These are phyloP conservation scores for Chrysanthemum seticuspe DNA, from an alignment of 129 eudicot genomes.

Conservation along the genomic window DNA sequence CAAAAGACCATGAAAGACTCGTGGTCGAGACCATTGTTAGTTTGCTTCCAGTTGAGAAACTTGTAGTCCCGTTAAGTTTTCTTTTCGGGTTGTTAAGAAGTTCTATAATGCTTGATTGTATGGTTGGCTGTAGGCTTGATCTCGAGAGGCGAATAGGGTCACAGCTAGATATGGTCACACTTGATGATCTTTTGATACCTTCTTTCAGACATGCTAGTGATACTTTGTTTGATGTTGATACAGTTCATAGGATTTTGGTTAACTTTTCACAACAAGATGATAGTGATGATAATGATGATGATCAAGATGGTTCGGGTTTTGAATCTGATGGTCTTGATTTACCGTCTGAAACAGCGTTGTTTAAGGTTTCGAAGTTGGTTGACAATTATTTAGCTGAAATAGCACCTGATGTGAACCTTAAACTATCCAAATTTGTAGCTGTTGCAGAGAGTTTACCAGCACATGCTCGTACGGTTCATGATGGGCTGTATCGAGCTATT, in stretches of 20 bases:
- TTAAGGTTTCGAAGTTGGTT: slow-evolving; percentile 80
- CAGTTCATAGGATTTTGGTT: slow-evolving; percentile 86
- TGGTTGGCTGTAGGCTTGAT: slow-evolving; percentile 69
- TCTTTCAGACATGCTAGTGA: slow-evolving; percentile 77
- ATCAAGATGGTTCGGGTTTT: slow-evolving; percentile 75
- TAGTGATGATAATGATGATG: slow-evolving; percentile 54
- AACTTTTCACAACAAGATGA: slow-evolving; percentile 83
- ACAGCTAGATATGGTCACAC: slow-evolving; percentile 82
- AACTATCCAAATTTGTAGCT: slow-evolving; percentile 70
- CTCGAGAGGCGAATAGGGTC: slow-evolving; percentile 94
- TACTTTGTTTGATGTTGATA: slow-evolving; percentile 85
- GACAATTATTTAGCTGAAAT: slow-evolving; percentile 88
- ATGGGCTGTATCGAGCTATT: slow-evolving; percentile 82
- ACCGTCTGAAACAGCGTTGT: slow-evolving; percentile 74
- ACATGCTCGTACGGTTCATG: slow-evolving; percentile 81
- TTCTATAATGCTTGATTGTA: slow-evolving; percentile 75
- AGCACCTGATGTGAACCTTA: slow-evolving; percentile 92
- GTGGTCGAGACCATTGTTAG: slow-evolving; percentile 85
- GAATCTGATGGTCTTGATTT: slow-evolving; percentile 74
- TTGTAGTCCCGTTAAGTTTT: slow-evolving; percentile 64
- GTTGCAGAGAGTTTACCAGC: slow-evolving; percentile 81
- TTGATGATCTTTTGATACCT: slow-evolving; percentile 93
- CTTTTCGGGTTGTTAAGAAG: slow-evolving; percentile 89
- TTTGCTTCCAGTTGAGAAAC: slow-evolving; percentile 80
- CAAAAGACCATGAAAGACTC: slow-evolving; percentile 46